These are phyloP conservation scores for Talaromyces sp. DNA, from an alignment of 2,329 filamentous ascomycete species.

Conservation along the genomic window DNA sequence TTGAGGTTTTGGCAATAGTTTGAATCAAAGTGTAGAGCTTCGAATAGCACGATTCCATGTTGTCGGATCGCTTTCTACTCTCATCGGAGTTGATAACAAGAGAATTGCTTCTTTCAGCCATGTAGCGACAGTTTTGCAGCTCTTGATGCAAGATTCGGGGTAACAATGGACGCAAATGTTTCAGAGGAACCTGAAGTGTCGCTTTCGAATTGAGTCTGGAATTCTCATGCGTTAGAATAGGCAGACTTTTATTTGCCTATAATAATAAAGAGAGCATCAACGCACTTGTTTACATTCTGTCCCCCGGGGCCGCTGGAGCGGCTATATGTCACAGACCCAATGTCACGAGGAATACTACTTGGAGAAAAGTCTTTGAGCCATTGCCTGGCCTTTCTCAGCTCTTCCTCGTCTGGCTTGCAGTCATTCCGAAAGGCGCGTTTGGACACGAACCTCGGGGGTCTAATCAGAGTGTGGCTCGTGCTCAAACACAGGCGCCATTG, in stretches of 20 bases:
- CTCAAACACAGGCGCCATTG: not conserved
- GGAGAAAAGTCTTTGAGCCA: constrained; percentile 53
- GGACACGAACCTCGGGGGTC: not conserved
- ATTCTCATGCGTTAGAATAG: not conserved
- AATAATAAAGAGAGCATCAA: not conserved
- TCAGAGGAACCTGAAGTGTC: constrained; percentile 53
- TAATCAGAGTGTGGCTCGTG: not conserved
- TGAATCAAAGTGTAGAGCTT: constrained; percentile 53
- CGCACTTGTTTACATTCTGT: constrained; percentile 65
- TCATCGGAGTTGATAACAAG: constrained; percentile 61
- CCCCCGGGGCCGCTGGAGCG: constrained; percentile 61
- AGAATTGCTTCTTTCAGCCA: constrained; percentile 47
- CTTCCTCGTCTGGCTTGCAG: constrained; percentile 21
- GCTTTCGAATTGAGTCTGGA: constrained; percentile 61
- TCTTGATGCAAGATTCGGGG: constrained; percentile 49
- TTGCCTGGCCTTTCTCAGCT: constrained; percentile 43
- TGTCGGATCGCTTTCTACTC: constrained; percentile 56
- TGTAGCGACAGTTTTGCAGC: constrained; percentile 51
- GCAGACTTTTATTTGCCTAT: not conserved
- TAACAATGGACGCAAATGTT: constrained; percentile 48
- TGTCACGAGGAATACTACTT: constrained; percentile 50
- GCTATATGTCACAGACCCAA: constrained; percentile 58
- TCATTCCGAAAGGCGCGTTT: not conserved
- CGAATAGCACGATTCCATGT: constrained; percentile 54
- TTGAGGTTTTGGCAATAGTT: constrained; percentile 43